Evolutionary conservation across 192 early-diverging fungal species (phyloP), one percentile per base, ranked within the genome.

Genomic region (Haplosporangium gracile): DNA sequence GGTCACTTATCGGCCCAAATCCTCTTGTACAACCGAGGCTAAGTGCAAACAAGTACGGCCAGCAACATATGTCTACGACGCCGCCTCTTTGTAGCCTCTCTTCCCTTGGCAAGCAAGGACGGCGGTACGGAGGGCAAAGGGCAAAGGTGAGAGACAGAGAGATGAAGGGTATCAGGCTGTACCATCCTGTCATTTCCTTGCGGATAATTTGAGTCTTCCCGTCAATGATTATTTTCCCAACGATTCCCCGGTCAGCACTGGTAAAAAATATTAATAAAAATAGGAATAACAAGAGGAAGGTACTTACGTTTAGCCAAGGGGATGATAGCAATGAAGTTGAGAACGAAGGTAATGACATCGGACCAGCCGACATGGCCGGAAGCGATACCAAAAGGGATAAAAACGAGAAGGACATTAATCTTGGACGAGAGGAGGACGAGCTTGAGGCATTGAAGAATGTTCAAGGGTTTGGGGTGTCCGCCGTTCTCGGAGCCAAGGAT

Each of bases 311-410:
- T 86, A 13, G 97, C 97, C 51, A 98, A 90, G 13, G 97, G 96
- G 34, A 99, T 89, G 77, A 98, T 96, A 34, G 96, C 97, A 63
- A 96, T 79, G 68, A 97, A 97, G 88, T 98, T 98, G 70, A 97
- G 86, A 47, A 94, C 70, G 89, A 99, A 99, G 24, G 91, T 87
- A 24, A 90, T 79, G 10, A 93, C 89, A 16, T 94, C 92, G 34
- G 88, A 77, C 96, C 96, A 97, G 16, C 83, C 55, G n/a, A 95
- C 73, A 43, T 89, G 85, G 68, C 90, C 82, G 36, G 95, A 90
- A 18, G 93, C 38, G 68, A 97, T 93, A 22, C 96, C 98, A 29
- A 98, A 78, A 4, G 98, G 98, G 26, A 96, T 89, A 82, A 97
- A 94, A 9, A 96, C 75, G 4, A 97, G 79, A 18, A 96, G 88